Percentiles rank a stretch among this genome's conserved stretches.
Conservation (phyloP, 2,329 filamentous ascomycete genomes). For the Nothopassalora personata region DNA sequence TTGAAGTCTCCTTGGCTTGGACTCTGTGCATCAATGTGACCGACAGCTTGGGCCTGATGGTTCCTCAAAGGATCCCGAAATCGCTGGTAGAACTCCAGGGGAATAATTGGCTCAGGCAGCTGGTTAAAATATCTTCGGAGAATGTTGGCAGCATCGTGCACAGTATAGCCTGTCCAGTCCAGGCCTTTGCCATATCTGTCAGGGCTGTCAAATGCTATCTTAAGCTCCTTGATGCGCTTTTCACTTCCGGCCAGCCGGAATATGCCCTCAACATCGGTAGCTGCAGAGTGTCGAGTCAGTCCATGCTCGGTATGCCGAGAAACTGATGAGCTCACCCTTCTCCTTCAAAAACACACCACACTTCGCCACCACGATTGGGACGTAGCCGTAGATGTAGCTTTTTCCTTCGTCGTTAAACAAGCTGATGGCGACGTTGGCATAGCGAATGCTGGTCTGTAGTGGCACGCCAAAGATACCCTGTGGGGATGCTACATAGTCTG, state of each 20-base stretch:
- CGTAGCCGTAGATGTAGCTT: conserved; percentile 97
- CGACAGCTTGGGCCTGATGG: conserved; percentile 65
- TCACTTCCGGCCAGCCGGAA: conserved; percentile 94
- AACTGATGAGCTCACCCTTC: conserved; percentile 64
- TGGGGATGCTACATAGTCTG: conserved; percentile 31
- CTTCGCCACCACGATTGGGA: conserved; percentile 96
- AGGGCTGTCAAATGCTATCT: conserved; percentile 85
- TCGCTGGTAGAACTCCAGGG: conserved; percentile 82
- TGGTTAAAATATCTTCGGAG: conserved; percentile 93
- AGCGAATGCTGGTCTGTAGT: conserved; percentile 87
- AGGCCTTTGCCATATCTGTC: conserved; percentile 94
- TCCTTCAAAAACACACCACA: conserved; percentile 97
- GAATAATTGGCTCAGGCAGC: conserved; percentile 92
- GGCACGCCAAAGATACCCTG: conserved; percentile 92
- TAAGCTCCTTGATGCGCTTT: conserved; percentile 96
- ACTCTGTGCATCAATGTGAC: conserved; percentile 57
- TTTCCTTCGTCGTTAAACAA: conserved; percentile 86
- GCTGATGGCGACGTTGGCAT: conserved; percentile 97
- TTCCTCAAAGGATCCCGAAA: conserved; percentile 77
- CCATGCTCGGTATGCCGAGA: conserved; percentile 21
- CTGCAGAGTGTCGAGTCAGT: conserved; percentile 42
- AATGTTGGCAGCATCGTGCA: conserved; percentile 97
- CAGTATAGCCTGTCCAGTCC: conserved; percentile 95
- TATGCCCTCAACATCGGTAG: conserved; percentile 90
- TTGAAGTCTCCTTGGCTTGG: conserved; percentile 72